Evolutionary conservation across 2,329 filamentous ascomycete genomes (phyloP), one percentile per base, ranked within the genome.

Genomic region (Mycosphaerelloides madeirae): DNA sequence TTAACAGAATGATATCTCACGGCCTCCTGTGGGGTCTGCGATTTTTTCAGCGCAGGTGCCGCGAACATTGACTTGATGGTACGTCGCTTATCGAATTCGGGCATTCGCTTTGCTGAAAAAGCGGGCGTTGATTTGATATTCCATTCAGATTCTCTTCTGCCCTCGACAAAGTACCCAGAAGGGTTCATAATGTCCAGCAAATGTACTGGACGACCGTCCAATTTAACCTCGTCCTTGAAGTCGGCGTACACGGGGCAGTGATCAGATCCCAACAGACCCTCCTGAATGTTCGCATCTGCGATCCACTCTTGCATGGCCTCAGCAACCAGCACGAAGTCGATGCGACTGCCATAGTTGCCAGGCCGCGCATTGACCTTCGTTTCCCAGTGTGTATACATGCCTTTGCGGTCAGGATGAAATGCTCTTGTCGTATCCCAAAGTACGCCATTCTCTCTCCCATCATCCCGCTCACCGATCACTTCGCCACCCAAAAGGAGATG

Each of bases 371-470:
- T 97, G 61, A 89, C 85, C 64, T 86, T 90, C 39, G 87, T 90
- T 52, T 97, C 89, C 91, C 91, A 97, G 65, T 91, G 95, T 0
- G 93, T 97, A 65, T 88, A 97, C 93, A 98, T 97, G 49, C 88
- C 88, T 50, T 75, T 73, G 31, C 93, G 78, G n/a, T 72, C 68
- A 1, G 87, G 85, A 60, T 96, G 85, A 60, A 90, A 94, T 19
- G 78, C 79, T 38, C 93, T 79, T 56, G 86, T 90, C 14, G 94
- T 73, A 68, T 98, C 93, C 77, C 84, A 87, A 31, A 97, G 70
- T 1, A 90, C 78, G 2, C 87, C 80, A 11, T 74, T 57, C 61
- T 90, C 83, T 53, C 85, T 76, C 0, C 79, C 83, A 56, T 82
- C 70, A 47, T 93, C 87, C 46, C 81, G 77, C 29, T 78, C 68